Percentiles rank a stretch among this genome's conserved stretches.
Conservation (phyloP, 1,284 basidiomycete genomes). For the Ustilago esculenta region DNA sequence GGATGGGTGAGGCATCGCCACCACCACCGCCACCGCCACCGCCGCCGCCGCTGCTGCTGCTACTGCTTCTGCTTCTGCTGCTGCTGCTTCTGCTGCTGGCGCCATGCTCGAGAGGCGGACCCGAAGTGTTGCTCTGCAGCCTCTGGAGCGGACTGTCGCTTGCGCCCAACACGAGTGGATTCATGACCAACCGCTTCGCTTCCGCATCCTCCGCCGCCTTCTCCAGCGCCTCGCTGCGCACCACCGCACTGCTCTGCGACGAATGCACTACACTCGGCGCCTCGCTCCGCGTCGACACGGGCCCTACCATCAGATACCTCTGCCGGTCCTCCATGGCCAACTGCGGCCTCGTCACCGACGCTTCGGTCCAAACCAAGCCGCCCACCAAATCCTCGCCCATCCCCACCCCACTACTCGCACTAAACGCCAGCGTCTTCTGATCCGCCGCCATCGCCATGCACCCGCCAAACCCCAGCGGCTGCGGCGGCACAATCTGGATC, state of each 20-base stretch:
- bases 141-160: slow-evolving; percentile 37
- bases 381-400: slow-evolving; percentile 40
- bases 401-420: slow-evolving; percentile 51
- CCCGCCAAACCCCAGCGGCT: slow-evolving; percentile 59
- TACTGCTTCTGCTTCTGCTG: too few species aligned
- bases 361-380: slow-evolving; percentile 48
- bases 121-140: slow-evolving; percentile 29
- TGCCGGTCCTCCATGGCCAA: slow-evolving; percentile 20
- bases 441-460: slow-evolving; percentile 53
- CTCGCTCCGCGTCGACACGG: slow-evolving; percentile 24
- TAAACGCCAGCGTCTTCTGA: slow-evolving; percentile 58
- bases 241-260: slow-evolving; percentile 12
- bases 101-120: too few species aligned
- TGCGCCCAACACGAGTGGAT: slow-evolving; percentile 22
- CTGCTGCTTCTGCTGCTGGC: slow-evolving; percentile 24
- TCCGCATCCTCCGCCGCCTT: not conserved
- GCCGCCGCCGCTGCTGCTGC: too few species aligned
- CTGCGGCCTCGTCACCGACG: slow-evolving; percentile 5
- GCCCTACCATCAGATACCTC: slow-evolving; percentile 30
- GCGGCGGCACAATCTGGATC: slow-evolving; percentile 59
- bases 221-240: not conserved
- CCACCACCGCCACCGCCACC: too few species aligned
- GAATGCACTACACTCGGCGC: slow-evolving; percentile 17
- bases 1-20: slow-evolving; percentile 38
- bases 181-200: slow-evolving; percentile 6